Evolutionary conservation across 2,329 filamentous ascomycete species (phyloP), one percentile per base, ranked within the genome.

Genomic region (Fusarium sp.): DNA sequence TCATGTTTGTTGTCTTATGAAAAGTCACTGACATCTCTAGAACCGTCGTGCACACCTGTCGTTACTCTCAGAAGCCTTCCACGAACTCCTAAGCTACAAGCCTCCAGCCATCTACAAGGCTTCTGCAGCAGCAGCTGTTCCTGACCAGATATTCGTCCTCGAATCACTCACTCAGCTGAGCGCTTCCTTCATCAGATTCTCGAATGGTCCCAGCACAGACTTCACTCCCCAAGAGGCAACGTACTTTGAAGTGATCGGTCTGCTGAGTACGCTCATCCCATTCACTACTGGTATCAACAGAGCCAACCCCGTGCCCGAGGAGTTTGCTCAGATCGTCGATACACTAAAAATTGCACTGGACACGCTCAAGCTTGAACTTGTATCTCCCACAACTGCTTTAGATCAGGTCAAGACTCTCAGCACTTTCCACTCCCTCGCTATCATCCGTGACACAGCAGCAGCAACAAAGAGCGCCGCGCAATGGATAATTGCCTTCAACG

Each of bases 101-200:
- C 80, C 85, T 3, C 82, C 85, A 0, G 80, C 85, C 4, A 81
- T 84, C 9, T 86, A 86, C 78, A 88, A 88, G 70, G 84, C 82
- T 29, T 69, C 80, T 0, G 68, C 75, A 5, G 79, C 82, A 1
- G 77, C 79, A 0, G 77, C 80, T 1, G 75, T 78, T 11, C 71
- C 79, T 2, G 86, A 88, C 43, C 81, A 82, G 43, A 77, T 80
- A 4, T 86, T 83, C 55, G 78, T 84, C 1, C 61, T 80, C 1
- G 82, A 86, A 58, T 81, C 78, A 1, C 77, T 86, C 16, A 70
- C 75, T 3, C 79, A 79, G n/a, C 73, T 87, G 3, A 78, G 80
- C 64, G 82, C 83, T 62, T 82, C 83, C 0, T 75, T 86, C 6
- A 74, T 77, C 10, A 79, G 78, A 51, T 81, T 84, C 51, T 75